phyloP scores from a whole-genome alignment of 116 monocot species.

The Cymodocea nodosa region DNA sequence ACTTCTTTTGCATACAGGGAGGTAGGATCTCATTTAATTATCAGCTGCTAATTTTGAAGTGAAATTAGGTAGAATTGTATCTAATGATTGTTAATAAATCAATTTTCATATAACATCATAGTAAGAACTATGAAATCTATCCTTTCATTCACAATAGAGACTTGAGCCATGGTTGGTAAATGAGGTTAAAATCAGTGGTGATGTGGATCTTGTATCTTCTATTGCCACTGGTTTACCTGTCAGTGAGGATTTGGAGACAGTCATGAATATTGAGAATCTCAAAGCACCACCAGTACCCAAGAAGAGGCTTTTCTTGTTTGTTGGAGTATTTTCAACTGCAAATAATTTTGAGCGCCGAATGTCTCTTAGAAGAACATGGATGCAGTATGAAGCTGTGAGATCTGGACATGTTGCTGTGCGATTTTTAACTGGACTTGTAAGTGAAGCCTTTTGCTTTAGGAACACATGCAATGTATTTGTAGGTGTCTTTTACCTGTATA shows the following conservation, averaged over 20 bases:
- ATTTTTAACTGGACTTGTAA: constrained; percentile 83
- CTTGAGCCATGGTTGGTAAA: constrained; percentile 82
- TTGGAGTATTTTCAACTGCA: constrained; percentile 63
- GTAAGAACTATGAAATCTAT: background rate
- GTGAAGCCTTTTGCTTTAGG: constrained; percentile 9
- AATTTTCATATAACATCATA: background rate
- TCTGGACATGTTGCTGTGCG: constrained; percentile 63
- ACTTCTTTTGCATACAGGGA: constrained; percentile 69
- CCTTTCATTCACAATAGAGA: constrained; percentile 16
- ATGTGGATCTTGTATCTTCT: constrained; percentile 62
- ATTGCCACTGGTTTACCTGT: constrained; percentile 70
- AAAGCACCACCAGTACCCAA: constrained; percentile 45
- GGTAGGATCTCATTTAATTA: constrained; percentile 17
- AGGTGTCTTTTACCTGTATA: too few species aligned
- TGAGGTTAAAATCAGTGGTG: constrained; percentile 51
- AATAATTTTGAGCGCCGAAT: constrained; percentile 84
- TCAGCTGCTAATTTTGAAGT: too few species aligned
- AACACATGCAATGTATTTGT: background rate
- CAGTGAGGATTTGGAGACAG: constrained; percentile 42
- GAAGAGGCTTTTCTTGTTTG: constrained; percentile 43
- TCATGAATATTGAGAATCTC: constrained; percentile 29
- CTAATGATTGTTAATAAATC: background rate
- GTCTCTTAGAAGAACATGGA: constrained; percentile 80
- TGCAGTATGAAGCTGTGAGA: constrained; percentile 77
- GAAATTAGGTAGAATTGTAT: background rate